These are phyloP conservation scores for Cornus florida DNA, from an alignment of 148 eudicot species.

Conservation along the genomic window DNA sequence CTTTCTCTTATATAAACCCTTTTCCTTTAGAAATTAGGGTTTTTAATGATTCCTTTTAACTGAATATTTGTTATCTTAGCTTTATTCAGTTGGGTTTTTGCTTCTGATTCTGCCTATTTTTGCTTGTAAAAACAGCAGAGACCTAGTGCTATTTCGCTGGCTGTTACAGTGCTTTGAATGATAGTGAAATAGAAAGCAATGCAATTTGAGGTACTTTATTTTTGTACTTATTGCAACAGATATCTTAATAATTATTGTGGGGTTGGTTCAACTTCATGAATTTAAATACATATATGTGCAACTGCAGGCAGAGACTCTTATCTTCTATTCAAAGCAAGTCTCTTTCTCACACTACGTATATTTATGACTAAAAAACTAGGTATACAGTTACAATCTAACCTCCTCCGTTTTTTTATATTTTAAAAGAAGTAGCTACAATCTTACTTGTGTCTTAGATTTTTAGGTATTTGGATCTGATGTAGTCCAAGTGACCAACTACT, in stretches of 20 bases:
- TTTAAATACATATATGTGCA: constrained; percentile 25
- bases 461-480: constrained; percentile 38
- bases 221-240: constrained; percentile 12
- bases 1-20: too few species aligned
- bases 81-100: background rate
- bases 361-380: background rate
- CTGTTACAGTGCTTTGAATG: constrained; percentile 20
- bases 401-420: too few species aligned
- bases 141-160: constrained; percentile 1
- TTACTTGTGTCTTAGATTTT: background rate
- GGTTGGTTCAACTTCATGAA: constrained; percentile 38
- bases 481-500: constrained; percentile 5
- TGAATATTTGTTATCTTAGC: background rate
- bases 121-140: constrained; percentile 18
- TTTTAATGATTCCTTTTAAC: background rate
- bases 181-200: constrained; percentile 24
- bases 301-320: constrained; percentile 17
- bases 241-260: constrained; percentile 15
- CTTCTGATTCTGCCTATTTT: constrained; percentile 16
- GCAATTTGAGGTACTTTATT: constrained; percentile 36
- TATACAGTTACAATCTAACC: background rate
- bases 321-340: constrained; percentile 86
- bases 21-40: too few species aligned
- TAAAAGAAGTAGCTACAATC: background rate
- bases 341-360: constrained; percentile 12